These are phyloP conservation scores for Trametes punicea DNA, from an alignment of 768 basidiomycete genomes.

Conservation along the genomic window DNA sequence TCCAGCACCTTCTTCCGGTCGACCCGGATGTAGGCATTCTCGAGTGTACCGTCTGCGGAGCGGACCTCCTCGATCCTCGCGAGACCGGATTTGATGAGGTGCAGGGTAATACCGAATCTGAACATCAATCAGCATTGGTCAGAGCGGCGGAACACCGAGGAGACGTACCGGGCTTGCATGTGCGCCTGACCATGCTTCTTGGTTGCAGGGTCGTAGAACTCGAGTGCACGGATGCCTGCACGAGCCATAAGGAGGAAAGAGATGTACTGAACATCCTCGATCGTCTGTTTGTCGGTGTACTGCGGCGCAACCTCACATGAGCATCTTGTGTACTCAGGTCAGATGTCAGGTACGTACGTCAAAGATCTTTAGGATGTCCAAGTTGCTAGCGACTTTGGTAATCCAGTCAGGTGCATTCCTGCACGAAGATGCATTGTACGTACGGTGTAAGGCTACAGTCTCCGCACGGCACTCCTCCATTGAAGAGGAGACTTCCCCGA, in stretches of 20 bases:
- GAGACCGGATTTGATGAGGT: conserved; percentile 69
- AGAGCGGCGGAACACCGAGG: neutral
- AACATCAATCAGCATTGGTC: neutral
- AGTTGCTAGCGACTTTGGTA: conserved; percentile 67
- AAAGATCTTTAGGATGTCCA: conserved; percentile 77
- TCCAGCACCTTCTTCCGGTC: conserved; percentile 66
- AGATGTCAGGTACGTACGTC: conserved; percentile 42
- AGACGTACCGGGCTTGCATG: conserved; percentile 79
- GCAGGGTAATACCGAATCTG: conserved; percentile 80
- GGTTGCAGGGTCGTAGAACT: conserved; percentile 78
- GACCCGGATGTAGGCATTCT: conserved; percentile 68
- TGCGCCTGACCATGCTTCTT: conserved; percentile 87
- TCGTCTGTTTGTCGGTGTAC: conserved; percentile 65
- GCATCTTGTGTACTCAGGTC: neutral
- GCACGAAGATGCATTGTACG: conserved; percentile 29
- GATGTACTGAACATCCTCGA: conserved; percentile 79
- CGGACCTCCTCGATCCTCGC: conserved; percentile 68
- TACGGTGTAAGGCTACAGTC: conserved; percentile 77
- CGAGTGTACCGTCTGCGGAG: conserved; percentile 51
- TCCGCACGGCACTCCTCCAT: conserved; percentile 93
- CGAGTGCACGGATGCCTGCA: conserved; percentile 71
- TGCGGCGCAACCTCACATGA: conserved; percentile 25
- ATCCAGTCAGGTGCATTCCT: neutral
- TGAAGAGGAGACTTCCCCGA: conserved; percentile 86
- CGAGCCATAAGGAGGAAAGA: conserved; percentile 87